Percentiles rank a stretch among this genome's conserved stretches.
Evolutionary conservation across 495 filamentous ascomycete species (phyloP).

Genomic region (Cryomyces minteri): DNA sequence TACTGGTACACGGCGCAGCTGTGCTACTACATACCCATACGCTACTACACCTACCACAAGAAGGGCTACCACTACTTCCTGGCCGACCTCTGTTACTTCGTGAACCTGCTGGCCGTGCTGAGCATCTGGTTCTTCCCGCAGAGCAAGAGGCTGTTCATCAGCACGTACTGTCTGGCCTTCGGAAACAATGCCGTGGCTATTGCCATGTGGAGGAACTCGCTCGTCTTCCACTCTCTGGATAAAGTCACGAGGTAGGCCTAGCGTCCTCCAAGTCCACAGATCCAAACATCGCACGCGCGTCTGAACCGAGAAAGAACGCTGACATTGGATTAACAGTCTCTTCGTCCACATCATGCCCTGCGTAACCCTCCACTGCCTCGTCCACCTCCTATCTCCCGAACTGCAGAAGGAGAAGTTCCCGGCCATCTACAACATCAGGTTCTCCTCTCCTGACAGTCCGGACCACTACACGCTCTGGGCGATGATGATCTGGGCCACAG

Average conservation of each 20-base stretch:
- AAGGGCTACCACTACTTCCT: constrained; percentile 94
- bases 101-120: constrained; percentile 71
- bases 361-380: constrained; percentile 75
- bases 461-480: constrained; percentile 61
- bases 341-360: constrained; percentile 99
- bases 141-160: constrained; percentile 84
- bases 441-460: constrained; percentile 44
- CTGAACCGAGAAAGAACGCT: no score
- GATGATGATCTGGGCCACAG: constrained; percentile 87
- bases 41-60: constrained; percentile 75
- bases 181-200: constrained; percentile 97
- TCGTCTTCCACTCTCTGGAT: constrained; percentile 95
- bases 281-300: no score
- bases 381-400: constrained; percentile 55
- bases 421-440: constrained; percentile 67
- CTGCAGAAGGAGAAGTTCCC: constrained; percentile 59
- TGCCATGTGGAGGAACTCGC: constrained; percentile 97
- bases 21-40: constrained; percentile 89
- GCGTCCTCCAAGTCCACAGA: background rate
- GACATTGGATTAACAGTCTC: constrained; percentile 28
- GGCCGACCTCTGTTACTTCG: constrained; percentile 94
- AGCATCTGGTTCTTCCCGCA: constrained; percentile 80
- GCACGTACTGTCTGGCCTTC: constrained; percentile 78
- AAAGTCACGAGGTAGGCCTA: constrained; percentile 61
- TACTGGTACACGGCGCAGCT: constrained; percentile 53